phyloP scores from a whole-genome alignment of 768 basidiomycete genomes.

The Boletus rex-veris region DNA sequence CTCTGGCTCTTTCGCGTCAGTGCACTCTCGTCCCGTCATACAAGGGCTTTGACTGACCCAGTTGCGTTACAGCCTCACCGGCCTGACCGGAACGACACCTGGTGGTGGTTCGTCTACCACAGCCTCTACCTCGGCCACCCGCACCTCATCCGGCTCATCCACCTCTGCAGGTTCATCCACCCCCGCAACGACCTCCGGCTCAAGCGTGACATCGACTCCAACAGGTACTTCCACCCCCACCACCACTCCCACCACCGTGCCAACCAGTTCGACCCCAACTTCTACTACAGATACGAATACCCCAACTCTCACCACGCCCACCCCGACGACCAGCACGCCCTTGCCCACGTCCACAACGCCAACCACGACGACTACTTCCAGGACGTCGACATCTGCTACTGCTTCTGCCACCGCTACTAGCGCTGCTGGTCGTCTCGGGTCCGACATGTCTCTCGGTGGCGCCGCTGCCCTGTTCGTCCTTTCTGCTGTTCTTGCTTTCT shows the following conservation, averaged over 20 bases:
- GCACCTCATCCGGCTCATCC: constrained; percentile 10
- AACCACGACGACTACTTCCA: constrained; percentile 7
- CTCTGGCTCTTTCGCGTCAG: constrained; percentile 58
- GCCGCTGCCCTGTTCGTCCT: constrained; percentile 20
- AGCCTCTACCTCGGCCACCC: constrained; percentile 5
- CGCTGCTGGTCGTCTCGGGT: constrained; percentile 22
- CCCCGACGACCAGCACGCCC: constrained; percentile 33
- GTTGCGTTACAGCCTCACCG: constrained; percentile 41
- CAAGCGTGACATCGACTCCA: background rate
- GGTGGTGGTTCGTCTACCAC: constrained; percentile 21
- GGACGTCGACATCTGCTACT: constrained; percentile 8
- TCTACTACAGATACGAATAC: background rate
- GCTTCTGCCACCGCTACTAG: constrained; percentile 14
- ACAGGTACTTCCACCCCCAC: constrained; percentile 17
- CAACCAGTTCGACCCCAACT: constrained; percentile 9
- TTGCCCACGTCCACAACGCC: constrained; percentile 1
- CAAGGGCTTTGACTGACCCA: background rate
- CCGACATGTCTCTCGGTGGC: constrained; percentile 20
- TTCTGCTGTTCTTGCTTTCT: constrained; percentile 22
- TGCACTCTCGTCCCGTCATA: background rate
- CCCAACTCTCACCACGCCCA: constrained; percentile 24
- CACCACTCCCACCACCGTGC: background rate
- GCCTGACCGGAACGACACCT: constrained; percentile 54
- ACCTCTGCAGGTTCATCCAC: constrained; percentile 13
- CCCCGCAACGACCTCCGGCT: background rate